A percentile compares a stretch with the other conserved stretches of the same genome.
Conservation (phyloP, 2,329 filamentous ascomycete species). For the Parascedosporium putredinis region DNA sequence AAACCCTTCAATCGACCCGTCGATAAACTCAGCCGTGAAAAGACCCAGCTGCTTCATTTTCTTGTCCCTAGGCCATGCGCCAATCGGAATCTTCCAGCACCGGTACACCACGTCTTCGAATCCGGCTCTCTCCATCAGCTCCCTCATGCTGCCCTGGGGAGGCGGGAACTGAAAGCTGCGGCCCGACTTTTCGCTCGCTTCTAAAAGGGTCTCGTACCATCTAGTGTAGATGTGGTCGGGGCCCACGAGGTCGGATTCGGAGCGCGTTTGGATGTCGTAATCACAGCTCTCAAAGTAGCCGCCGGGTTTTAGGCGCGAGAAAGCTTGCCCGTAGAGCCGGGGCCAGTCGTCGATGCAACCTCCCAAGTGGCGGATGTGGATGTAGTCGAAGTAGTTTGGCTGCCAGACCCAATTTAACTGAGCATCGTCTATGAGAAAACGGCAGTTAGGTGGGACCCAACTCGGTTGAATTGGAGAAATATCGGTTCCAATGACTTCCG, state of each 20-base stretch:
- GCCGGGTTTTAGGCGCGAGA: constrained; percentile 33
- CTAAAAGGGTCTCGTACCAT: constrained; percentile 19
- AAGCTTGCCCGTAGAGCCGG: constrained; percentile 40
- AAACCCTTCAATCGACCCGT: constrained; percentile 19
- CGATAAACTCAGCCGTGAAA: constrained; percentile 19
- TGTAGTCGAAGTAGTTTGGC: constrained; percentile 40
- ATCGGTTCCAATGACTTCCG: constrained; percentile 39
- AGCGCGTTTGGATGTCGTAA: constrained; percentile 12
- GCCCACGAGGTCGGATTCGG: constrained; percentile 10
- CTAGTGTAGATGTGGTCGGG: constrained; percentile 16
- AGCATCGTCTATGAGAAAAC: constrained; percentile 26
- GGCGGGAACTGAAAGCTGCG: constrained; percentile 16
- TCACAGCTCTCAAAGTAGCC: constrained; percentile 22
- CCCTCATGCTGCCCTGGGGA: constrained; percentile 13
- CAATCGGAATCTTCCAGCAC: constrained; percentile 31
- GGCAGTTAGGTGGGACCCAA: constrained; percentile 34
- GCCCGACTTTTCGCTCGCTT: constrained; percentile 18
- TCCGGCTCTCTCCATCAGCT: constrained; percentile 21
- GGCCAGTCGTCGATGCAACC: constrained; percentile 48
- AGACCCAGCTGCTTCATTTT: constrained; percentile 30
- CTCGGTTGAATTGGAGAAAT: constrained; percentile 45
- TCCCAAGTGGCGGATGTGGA: constrained; percentile 47
- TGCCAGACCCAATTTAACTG: constrained; percentile 32
- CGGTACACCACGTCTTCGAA: constrained; percentile 28
- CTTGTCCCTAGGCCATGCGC: constrained; percentile 35